These are phyloP conservation scores for Eucalyptus pumila DNA, from an alignment of 345 rosid genomes.

Conservation along the genomic window DNA sequence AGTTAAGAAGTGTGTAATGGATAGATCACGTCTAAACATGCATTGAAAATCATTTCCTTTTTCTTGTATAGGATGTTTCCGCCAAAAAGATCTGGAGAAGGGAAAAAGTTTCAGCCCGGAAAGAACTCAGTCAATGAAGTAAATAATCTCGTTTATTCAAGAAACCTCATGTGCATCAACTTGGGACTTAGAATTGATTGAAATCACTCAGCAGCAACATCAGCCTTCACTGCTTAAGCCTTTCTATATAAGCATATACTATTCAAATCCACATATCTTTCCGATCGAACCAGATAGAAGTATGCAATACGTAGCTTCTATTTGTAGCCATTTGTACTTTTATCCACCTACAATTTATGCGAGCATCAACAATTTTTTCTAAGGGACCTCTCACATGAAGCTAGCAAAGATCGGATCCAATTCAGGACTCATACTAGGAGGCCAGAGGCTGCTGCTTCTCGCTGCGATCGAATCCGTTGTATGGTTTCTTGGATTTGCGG, in stretches of 20 bases:
- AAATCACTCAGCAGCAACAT: background rate
- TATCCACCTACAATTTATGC: background rate
- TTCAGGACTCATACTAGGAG: background rate
- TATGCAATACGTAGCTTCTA: background rate
- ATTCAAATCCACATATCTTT: background rate
- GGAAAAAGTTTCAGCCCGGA: background rate
- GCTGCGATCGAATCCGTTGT: slow-evolving; percentile 20
- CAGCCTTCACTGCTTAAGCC: background rate
- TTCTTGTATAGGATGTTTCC: background rate
- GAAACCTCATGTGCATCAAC: background rate
- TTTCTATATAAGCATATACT: background rate
- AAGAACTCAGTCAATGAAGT: background rate
- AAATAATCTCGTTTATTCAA: background rate
- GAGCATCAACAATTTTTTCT: background rate
- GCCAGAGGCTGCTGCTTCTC: slow-evolving; percentile 12
- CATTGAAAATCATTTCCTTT: background rate
- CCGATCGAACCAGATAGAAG: background rate
- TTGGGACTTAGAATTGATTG: background rate
- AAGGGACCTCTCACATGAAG: background rate
- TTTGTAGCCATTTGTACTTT: background rate
- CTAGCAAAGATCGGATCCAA: background rate
- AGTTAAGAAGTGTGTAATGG: background rate
- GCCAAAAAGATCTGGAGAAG: background rate
- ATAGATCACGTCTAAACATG: background rate
- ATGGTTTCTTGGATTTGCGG: slow-evolving; percentile 33